Conservation (phyloP, 2,329 filamentous ascomycete genomes). For the Epichloe uncinata region DNA sequence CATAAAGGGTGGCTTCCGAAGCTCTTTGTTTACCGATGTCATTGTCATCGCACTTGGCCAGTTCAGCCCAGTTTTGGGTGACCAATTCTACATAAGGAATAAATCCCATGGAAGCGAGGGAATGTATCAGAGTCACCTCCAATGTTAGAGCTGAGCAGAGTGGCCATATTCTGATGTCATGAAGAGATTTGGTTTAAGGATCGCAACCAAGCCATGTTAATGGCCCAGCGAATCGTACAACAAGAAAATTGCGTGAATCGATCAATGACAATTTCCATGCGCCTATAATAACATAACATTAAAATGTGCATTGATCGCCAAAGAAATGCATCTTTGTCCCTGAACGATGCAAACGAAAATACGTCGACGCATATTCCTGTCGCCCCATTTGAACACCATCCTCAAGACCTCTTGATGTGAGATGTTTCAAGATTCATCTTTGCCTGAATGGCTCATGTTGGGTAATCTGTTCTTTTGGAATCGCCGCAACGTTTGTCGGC, state of each 20-base stretch:
- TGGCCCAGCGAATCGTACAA: not conserved
- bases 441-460: not conserved
- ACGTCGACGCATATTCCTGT: not conserved
- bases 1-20: too few species aligned
- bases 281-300: not conserved
- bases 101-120: too few species aligned
- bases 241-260: not conserved
- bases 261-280: not conserved
- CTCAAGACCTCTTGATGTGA: not conserved
- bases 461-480: not conserved
- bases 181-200: not conserved
- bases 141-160: too few species aligned
- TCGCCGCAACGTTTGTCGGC: not conserved
- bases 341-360: not conserved
- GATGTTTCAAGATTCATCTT: not conserved
- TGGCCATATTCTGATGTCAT: too few species aligned
- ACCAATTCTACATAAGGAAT: too few species aligned
- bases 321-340: not conserved
- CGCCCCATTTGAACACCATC: too few species aligned
- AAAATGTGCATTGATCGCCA: not conserved
- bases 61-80: too few species aligned
- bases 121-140: too few species aligned
- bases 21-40: too few species aligned
- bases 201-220: not conserved
- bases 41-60: too few species aligned